Conservation (phyloP, 768 basidiomycete species). For the Podaxis pistillaris region DNA sequence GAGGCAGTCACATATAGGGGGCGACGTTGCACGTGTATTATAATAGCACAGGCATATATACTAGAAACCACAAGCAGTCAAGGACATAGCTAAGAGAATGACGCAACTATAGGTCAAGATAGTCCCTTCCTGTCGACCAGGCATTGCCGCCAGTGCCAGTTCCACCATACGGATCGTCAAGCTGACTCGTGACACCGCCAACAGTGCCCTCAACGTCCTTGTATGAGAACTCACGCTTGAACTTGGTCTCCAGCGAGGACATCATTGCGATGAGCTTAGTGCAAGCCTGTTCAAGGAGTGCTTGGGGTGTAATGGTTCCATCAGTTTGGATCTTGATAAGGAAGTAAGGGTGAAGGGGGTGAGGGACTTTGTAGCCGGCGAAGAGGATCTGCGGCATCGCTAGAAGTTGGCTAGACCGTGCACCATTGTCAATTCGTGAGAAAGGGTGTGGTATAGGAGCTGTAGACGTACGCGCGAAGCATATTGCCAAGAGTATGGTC, state of each 20-base stretch:
- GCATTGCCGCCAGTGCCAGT: conserved; percentile 33
- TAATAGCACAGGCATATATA: background rate
- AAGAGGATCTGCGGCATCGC: conserved; percentile 86
- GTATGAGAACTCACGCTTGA: conserved; percentile 80
- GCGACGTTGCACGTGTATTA: background rate
- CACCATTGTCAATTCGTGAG: background rate
- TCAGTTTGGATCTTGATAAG: conserved; percentile 96
- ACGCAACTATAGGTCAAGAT: conserved; percentile 47
- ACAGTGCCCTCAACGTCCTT: conserved; percentile 60
- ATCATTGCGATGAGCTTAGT: conserved; percentile 75
- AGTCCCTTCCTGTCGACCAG: conserved; percentile 51
- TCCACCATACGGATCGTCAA: conserved; percentile 52
- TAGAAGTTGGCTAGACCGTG: conserved; percentile 74
- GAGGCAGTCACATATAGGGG: background rate
- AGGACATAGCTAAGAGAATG: background rate
- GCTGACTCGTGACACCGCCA: conserved; percentile 21
- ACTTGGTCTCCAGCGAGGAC: conserved; percentile 67
- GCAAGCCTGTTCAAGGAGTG: conserved; percentile 81
- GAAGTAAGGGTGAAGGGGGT: conserved; percentile 93
- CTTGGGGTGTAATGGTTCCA: conserved; percentile 78
- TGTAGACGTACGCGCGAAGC: conserved; percentile 72
- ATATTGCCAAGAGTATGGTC: conserved; percentile 97
- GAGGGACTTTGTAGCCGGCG: conserved; percentile 97
- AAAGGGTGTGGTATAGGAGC: background rate
- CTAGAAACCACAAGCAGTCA: background rate